phyloP scores from a whole-genome alignment of 495 filamentous ascomycete genomes.

The Platismatia glauca region DNA sequence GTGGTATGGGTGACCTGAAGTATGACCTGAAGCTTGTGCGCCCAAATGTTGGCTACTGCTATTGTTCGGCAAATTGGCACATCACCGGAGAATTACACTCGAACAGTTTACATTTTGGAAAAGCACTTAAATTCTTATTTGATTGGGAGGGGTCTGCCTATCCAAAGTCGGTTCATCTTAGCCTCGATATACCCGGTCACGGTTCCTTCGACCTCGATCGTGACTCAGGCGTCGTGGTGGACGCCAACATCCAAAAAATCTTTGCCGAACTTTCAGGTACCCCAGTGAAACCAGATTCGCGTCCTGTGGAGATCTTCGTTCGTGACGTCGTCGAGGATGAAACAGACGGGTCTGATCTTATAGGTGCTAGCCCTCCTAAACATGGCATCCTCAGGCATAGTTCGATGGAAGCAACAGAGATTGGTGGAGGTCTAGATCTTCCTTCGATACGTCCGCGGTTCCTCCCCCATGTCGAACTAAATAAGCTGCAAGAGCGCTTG shows the following conservation, averaged over 20 bases:
- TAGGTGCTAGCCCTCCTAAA: background rate
- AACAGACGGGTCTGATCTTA: background rate
- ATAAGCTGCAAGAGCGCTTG: background rate
- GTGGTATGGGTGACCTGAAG: background rate
- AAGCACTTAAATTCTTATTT: background rate
- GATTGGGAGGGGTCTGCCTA: background rate
- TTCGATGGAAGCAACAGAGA: background rate
- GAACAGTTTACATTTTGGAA: background rate
- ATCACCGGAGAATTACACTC: background rate
- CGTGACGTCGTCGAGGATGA: background rate
- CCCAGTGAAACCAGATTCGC: background rate
- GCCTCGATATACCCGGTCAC: background rate
- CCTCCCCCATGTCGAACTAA: background rate
- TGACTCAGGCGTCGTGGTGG: background rate
- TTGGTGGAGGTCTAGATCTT: background rate
- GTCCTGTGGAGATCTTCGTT: background rate
- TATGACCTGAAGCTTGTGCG: background rate
- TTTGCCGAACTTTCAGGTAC: background rate
- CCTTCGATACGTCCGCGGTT: background rate
- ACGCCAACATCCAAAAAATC: background rate
- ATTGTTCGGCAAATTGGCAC: background rate
- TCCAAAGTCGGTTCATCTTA: background rate
- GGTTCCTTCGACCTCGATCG: background rate
- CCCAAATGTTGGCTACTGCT: slow-evolving; percentile 3
- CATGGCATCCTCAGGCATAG: background rate